Conservation (phyloP, 305 asterid species). For the Solanum chacoense region DNA sequence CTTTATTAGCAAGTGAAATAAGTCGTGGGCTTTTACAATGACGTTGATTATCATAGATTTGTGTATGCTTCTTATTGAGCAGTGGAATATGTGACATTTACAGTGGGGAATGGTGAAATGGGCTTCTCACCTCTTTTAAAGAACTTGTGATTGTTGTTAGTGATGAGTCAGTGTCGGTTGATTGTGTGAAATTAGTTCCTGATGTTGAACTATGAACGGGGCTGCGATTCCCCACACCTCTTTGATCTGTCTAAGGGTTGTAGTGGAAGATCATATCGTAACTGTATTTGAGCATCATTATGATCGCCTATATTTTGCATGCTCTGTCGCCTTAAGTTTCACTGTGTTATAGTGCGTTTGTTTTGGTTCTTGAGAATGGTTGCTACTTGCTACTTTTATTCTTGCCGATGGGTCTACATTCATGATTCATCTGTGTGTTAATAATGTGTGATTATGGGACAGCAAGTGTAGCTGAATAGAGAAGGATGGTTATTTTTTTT, state of each 20-base stretch:
- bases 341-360: neutral
- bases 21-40: neutral
- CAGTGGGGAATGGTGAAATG: neutral
- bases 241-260: neutral
- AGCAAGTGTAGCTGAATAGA: neutral
- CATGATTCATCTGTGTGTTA: neutral
- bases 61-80: neutral
- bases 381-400: neutral
- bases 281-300: neutral
- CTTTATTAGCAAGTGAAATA: neutral
- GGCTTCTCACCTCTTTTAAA: neutral
- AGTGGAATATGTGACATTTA: neutral
- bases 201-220: neutral
- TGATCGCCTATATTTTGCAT: neutral
- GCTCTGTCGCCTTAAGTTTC: neutral
- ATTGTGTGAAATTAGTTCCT: neutral
- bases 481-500: neutral
- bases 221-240: rapidly evolving
- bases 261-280: neutral
- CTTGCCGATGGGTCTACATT: neutral
- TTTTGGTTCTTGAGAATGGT: neutral
- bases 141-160: neutral
- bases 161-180: neutral
- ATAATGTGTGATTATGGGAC: neutral
- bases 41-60: neutral